Evolutionary conservation across 139 green algal genomes (phyloP), one percentile per base, ranked within the genome.

Genomic region (Chlorella sorokiniana): DNA sequence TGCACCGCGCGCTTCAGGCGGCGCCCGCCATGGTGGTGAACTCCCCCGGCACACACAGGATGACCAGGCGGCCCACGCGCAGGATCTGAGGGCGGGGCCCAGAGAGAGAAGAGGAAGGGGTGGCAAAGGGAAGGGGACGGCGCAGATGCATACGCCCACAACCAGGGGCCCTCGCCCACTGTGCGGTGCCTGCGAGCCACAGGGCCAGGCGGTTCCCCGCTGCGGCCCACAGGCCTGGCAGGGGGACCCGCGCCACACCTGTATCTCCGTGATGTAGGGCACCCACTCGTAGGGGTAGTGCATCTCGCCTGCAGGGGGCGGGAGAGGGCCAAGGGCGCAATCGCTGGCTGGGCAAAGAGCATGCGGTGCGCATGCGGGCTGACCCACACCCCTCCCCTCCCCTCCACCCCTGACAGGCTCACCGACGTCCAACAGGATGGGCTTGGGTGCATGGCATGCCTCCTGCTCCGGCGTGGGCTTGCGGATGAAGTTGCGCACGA

Each of bases 11-110:
- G 56, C 2, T 84, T 77, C 33, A 96, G 85, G 14, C 93, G 83
- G 29, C 94, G 86, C 20, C 92, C 18, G 94, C 83, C 93, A 97
- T 97, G 75, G 94, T 97, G 51, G 90, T 95, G 65, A 96, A 89
- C 79, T 97, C 94, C 11, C 88, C 91, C 10, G 93, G 93, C 48
- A 96, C 82, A 45, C 80, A 85, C 35, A 94, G 73, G 10, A 96
- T 83, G 5, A 93, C 83, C 35, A 93, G 68, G 77, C 86, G 78
- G 27, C 90, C 88, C 33, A 88, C 78, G 4, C 84, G 78, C 75
- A 93, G 81, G 27, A 93, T 88, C 73, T 86, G 69, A 41, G 42
- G 61, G 62, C 11, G 62, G 29, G 1, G n/a, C 33, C 6, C 33
- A 71, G 35, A 48, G 64, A 42, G 6, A 23, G 37, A 10, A 29